These are phyloP conservation scores for Aspergillus udagawae DNA, from an alignment of 2,329 filamentous ascomycete species.

Conservation along the genomic window DNA sequence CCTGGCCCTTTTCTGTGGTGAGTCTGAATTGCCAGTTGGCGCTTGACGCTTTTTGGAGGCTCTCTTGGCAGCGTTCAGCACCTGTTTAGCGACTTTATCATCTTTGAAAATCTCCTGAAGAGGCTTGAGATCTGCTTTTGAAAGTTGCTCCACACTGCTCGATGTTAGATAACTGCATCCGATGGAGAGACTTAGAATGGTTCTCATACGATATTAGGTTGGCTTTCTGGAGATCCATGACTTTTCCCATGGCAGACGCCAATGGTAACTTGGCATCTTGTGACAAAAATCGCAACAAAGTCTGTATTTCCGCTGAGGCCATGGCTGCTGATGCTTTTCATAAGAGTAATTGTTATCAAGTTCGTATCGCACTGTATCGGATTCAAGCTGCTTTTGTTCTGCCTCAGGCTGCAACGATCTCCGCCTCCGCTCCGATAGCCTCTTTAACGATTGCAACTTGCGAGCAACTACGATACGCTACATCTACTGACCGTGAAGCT, in stretches of 20 bases:
- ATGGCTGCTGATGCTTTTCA: conserved; percentile 10
- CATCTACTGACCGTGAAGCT: neutral
- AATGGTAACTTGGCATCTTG: conserved; percentile 56
- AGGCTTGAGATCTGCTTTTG: conserved; percentile 44
- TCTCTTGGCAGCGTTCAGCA: conserved; percentile 55
- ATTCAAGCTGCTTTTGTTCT: neutral
- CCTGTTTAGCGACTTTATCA: conserved; percentile 54
- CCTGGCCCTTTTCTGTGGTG: conserved; percentile 39
- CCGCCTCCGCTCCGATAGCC: conserved; percentile 14
- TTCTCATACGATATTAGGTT: conserved; percentile 39
- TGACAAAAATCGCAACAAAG: conserved; percentile 54
- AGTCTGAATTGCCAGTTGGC: conserved; percentile 28
- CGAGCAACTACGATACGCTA: neutral
- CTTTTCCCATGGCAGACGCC: conserved; percentile 51
- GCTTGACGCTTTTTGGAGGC: conserved; percentile 52
- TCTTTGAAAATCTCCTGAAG: conserved; percentile 47
- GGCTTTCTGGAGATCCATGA: conserved; percentile 51
- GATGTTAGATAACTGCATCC: conserved; percentile 8
- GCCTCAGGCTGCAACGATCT: conserved; percentile 14
- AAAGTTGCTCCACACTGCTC: conserved; percentile 40
- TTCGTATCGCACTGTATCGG: neutral
- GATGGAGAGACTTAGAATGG: neutral
- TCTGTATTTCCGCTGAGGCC: conserved; percentile 32
- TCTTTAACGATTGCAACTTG: neutral
- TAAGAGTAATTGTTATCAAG: conserved; percentile 4